These are phyloP conservation scores for Penicillium alfredii DNA, from an alignment of 495 filamentous ascomycete genomes.

Conservation along the genomic window DNA sequence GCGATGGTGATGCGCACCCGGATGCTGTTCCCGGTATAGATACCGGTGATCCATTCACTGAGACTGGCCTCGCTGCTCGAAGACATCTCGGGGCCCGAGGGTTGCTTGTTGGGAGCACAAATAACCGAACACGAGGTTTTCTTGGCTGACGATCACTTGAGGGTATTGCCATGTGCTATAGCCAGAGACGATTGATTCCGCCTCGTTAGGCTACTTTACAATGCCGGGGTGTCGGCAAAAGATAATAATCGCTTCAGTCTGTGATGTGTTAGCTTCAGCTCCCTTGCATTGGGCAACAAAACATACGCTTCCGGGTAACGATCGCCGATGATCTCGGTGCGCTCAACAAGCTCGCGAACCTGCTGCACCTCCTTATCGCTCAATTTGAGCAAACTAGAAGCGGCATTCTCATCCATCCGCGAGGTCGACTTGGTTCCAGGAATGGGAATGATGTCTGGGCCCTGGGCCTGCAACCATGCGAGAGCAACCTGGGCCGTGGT, in stretches of 20 bases:
- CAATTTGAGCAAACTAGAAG: constrained; percentile 39
- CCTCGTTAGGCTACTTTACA: too few relatives aligned
- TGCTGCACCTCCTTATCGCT: constrained; percentile 43
- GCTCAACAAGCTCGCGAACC: constrained; percentile 28
- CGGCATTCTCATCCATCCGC: constrained; percentile 54
- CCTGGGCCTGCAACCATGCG: constrained; percentile 49
- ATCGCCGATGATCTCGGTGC: constrained; percentile 2
- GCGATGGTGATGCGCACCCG: constrained; percentile 31
- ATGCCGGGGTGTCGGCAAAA: neutral
- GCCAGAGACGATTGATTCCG: too few relatives aligned
- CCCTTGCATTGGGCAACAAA: neutral
- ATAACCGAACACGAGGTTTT: too few relatives aligned
- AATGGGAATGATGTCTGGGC: constrained; percentile 51
- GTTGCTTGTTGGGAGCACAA: too few relatives aligned
- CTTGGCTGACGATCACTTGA: too few relatives aligned
- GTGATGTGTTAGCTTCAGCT: neutral
- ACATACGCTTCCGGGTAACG: constrained; percentile 10
- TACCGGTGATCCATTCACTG: constrained; percentile 25
- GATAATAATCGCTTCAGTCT: neutral
- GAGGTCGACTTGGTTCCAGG: constrained; percentile 52
- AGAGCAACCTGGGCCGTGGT: constrained; percentile 42
- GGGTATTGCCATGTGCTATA: too few relatives aligned
- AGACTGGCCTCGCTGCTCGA: constrained; percentile 20
- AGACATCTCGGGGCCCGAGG: too few relatives aligned
- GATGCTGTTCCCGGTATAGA: constrained; percentile 22